phyloP scores from a whole-genome alignment of 1,139 yeast genomes.

The Hyphopichia pseudoburtonii region DNA sequence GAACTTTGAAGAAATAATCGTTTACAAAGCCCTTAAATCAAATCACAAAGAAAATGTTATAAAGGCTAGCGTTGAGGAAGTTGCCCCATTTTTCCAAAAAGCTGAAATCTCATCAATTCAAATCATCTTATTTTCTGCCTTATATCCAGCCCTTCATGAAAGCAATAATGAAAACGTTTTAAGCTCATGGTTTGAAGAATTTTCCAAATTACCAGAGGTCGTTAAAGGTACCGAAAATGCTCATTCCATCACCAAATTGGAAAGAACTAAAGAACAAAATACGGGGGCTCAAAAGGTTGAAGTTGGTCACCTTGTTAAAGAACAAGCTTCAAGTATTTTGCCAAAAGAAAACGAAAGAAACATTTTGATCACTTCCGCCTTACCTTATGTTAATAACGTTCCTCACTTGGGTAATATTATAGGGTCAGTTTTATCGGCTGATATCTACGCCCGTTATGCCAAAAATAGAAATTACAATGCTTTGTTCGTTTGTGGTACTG shows the following conservation, averaged over 20 bases:
- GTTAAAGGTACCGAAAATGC: conserved; percentile 40
- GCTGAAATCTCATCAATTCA: conserved; percentile 36
- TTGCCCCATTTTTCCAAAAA: conserved; percentile 12
- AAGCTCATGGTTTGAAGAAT: conserved; percentile 44
- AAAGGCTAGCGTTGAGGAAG: conserved; percentile 8
- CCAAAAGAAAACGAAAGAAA: conserved; percentile 77
- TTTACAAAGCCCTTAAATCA: conserved; percentile 32
- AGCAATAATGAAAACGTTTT: conserved; percentile 12
- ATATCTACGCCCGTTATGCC: conserved; percentile 87
- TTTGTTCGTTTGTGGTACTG: conserved; percentile 91
- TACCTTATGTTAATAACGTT: conserved; percentile 96
- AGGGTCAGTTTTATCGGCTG: conserved; percentile 94
- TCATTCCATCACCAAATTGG: conserved; percentile 39
- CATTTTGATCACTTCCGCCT: conserved; percentile 88
- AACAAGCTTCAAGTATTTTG: conserved; percentile 30
- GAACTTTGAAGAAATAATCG: conserved; percentile 30
- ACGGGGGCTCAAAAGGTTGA: conserved; percentile 57
- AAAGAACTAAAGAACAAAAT: conserved; percentile 47
- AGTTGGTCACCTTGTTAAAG: conserved; percentile 39
- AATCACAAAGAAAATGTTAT: conserved; percentile 25
- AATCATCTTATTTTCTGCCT: conserved; percentile 46
- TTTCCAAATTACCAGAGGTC: conserved; percentile 35
- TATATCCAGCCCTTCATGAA: conserved; percentile 34
- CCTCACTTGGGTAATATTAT: conserved; percentile 97
- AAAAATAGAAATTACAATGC: conserved; percentile 88